Evolutionary conservation across 495 filamentous ascomycete species (phyloP), one percentile per base, ranked within the genome.

Genomic region (Paragyromitra xinjiangensis): DNA sequence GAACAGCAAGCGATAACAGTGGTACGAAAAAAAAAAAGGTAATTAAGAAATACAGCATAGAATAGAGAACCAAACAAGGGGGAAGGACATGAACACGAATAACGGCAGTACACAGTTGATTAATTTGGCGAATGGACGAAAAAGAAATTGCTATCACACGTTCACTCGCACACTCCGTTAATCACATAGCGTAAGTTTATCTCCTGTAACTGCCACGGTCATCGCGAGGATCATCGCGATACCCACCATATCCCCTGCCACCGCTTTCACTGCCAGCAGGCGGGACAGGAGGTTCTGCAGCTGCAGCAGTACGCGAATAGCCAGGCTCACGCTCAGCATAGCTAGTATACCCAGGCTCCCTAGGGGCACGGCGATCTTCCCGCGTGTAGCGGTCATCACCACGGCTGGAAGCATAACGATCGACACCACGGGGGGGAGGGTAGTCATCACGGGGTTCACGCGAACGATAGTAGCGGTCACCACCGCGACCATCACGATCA

Each of bases 171-270:
- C 61, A 66, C 37, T 65, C 67, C 48, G 69, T 77, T 77, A 73
- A 73, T 71, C 68, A 77, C 74, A n/a, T 42, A 48, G 61, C 24
- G 34, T 71, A 73, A 64, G 67, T 81, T 88, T 84, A 86, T 79
- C 80, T 82, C 64, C 79, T 81, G 76, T 82, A 82, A 24, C 80
- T 79, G 75, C 29, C 29, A 3, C 77, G 77, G 56, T 79, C 80
- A 66, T 78, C 76, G 42, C 77, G 76, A 67, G 80, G 66, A n/a
- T 81, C 84, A 73, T 89, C 88, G 80, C 89, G 88, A 80, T 88
- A 87, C 84, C 87, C 85, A 82, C 85, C 85, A 79, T 90, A 91
- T 65, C 87, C 84, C 68, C 90, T 91, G 73, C 91, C 89, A 75
- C 84, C 84, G 45, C 91, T 90, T 77, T 86, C 86, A 75, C 90